Evolutionary conservation across 2,329 filamentous ascomycete genomes (phyloP).

Genomic region (Colletotrichum chlorophyti): DNA sequence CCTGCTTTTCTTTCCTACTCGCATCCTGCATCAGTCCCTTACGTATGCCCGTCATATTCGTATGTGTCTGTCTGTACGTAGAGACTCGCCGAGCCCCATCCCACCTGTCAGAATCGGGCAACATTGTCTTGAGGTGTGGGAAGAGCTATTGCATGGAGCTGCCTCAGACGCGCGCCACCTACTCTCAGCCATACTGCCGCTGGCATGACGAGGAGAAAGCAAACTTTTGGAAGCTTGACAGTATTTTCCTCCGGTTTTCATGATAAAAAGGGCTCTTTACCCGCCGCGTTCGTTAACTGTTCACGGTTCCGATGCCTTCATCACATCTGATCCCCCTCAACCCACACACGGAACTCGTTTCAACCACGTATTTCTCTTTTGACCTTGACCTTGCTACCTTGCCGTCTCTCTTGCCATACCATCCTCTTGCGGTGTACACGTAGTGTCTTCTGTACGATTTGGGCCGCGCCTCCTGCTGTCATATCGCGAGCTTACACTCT

Average conservation of each 20-base stretch:
- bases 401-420: background rate
- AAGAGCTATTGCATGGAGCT: background rate
- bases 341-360: no score
- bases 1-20: background rate
- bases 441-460: background rate
- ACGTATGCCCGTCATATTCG: background rate
- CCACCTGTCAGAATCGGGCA: background rate
- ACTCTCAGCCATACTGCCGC: background rate
- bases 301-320: no score
- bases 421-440: background rate
- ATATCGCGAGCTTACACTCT: background rate
- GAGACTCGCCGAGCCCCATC: background rate
- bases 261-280: conserved; percentile 20
- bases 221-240: background rate
- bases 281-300: no score
- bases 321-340: no score
- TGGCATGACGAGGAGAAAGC: background rate
- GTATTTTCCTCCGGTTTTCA: background rate
- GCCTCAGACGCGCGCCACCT: conserved; percentile 10
- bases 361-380: no score
- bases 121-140: background rate
- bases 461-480: conserved; percentile 6
- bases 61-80: conserved; percentile 2
- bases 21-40: background rate
- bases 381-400: background rate